A percentile compares a stretch with the other conserved stretches of the same genome.
Evolutionary conservation across 306 rosid species (phyloP).

Genomic region (Prunus mongolica): DNA sequence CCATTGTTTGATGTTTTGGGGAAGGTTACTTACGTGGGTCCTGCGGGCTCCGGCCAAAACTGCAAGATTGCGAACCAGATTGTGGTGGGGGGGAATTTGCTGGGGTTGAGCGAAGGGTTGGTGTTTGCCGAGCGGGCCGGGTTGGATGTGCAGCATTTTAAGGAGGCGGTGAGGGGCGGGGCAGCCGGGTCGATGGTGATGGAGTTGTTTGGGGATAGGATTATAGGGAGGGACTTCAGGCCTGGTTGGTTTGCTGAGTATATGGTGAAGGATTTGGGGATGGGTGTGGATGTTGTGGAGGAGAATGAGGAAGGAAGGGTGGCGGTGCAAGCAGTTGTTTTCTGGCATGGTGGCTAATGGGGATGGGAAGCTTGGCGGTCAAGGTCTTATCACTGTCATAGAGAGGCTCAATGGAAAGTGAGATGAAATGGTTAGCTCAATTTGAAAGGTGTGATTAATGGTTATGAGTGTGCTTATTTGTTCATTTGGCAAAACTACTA

Average conservation of each 20-base stretch:
- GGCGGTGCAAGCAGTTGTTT: conserved; percentile 63
- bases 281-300: conserved; percentile 68
- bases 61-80: conserved; percentile 85
- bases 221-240: conserved; percentile 53
- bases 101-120: conserved; percentile 73
- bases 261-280: conserved; percentile 82
- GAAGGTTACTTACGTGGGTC: conserved; percentile 51
- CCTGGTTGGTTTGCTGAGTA: conserved; percentile 73
- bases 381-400: conserved; percentile 64
- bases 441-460: not conserved
- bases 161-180: conserved; percentile 56
- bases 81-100: conserved; percentile 44
- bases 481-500: not conserved
- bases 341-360: conserved; percentile 80
- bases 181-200: conserved; percentile 59
- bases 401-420: conserved; percentile 64
- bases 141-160: conserved; percentile 41
- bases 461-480: not conserved
- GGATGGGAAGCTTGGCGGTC: conserved; percentile 65
- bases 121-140: conserved; percentile 74
- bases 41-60: conserved; percentile 69
- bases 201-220: conserved; percentile 74
- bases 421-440: conserved; percentile 1
- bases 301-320: conserved; percentile 35
- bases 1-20: conserved; percentile 55